A percentile compares a stretch with the other conserved stretches of the same genome.
Evolutionary conservation across 345 rosid species (phyloP).

Genomic region (Eucalyptus brandiana): DNA sequence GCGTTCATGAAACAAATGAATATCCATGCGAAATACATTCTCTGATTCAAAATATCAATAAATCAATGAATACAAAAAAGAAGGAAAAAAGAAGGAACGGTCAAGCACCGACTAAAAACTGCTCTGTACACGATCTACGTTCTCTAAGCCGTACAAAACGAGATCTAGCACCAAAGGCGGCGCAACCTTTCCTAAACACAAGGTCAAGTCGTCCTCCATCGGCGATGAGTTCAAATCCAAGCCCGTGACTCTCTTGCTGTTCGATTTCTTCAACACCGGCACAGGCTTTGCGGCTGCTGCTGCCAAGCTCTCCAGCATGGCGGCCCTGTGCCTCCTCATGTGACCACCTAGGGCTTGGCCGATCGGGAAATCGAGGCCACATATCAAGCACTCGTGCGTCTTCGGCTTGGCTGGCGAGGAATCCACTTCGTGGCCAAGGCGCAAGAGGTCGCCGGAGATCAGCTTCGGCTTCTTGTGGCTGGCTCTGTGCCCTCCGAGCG

Average conservation of each 20-base stretch:
- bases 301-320: background rate
- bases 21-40: background rate
- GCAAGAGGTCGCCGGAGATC: background rate
- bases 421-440: background rate
- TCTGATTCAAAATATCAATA: background rate
- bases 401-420: constrained; percentile 40
- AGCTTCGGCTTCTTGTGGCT: constrained; percentile 65
- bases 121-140: background rate
- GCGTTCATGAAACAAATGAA: background rate
- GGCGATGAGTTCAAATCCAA: constrained; percentile 71
- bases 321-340: constrained; percentile 71
- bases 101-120: background rate
- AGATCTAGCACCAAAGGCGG: background rate
- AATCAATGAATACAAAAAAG: background rate
- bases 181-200: constrained; percentile 34
- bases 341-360: constrained; percentile 97
- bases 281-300: background rate
- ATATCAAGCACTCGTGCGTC: constrained; percentile 74
- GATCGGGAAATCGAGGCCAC: constrained; percentile 67
- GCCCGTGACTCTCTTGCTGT: constrained; percentile 26
- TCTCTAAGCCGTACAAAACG: background rate
- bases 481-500: constrained; percentile 89
- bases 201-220: constrained; percentile 43
- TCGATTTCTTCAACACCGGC: constrained; percentile 53
- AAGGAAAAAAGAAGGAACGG: background rate